phyloP scores from a whole-genome alignment of 805 yeast genomes.

The Zygosaccharomyces pseudorouxii region DNA sequence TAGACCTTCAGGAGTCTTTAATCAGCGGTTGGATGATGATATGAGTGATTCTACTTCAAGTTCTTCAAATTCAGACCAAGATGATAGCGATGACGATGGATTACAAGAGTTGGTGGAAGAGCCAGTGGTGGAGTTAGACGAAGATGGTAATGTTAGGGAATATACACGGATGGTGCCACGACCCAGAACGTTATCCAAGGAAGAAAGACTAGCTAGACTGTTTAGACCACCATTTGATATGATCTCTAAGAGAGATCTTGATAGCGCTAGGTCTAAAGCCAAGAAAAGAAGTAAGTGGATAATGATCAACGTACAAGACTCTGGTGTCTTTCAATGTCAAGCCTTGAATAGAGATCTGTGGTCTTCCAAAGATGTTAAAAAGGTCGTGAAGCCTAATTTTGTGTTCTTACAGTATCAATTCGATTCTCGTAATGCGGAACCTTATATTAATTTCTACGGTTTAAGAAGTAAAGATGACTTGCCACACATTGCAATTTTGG shows the following conservation, averaged over 20 bases:
- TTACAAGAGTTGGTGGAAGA: constrained; percentile 34
- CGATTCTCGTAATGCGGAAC: constrained; percentile 70
- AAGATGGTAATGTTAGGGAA: constrained; percentile 37
- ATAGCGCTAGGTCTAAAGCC: constrained; percentile 66
- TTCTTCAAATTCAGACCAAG: constrained; percentile 37
- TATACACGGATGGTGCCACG: constrained; percentile 28
- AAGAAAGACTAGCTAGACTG: constrained; percentile 65
- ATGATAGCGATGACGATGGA: constrained; percentile 39
- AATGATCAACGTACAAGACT: constrained; percentile 81
- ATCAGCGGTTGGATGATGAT: constrained; percentile 33
- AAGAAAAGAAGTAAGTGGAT: constrained; percentile 67
- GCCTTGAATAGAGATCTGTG: constrained; percentile 89
- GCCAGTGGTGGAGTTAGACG: constrained; percentile 31
- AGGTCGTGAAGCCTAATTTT: constrained; percentile 60
- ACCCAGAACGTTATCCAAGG: constrained; percentile 26
- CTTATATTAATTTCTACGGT: constrained; percentile 69
- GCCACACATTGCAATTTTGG: constrained; percentile 90
- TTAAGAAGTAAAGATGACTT: constrained; percentile 43
- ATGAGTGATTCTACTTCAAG: constrained; percentile 20
- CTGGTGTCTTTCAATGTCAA: constrained; percentile 81
- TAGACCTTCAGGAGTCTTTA: constrained; percentile 35
- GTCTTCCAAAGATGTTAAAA: constrained; percentile 66
- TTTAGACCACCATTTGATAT: constrained; percentile 94
- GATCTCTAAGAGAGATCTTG: constrained; percentile 63
- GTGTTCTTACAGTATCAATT: constrained; percentile 80